Percentiles rank a stretch among this genome's conserved stretches.
Conservation (phyloP, 1,284 basidiomycete species). For the Inonotus hispidus region DNA sequence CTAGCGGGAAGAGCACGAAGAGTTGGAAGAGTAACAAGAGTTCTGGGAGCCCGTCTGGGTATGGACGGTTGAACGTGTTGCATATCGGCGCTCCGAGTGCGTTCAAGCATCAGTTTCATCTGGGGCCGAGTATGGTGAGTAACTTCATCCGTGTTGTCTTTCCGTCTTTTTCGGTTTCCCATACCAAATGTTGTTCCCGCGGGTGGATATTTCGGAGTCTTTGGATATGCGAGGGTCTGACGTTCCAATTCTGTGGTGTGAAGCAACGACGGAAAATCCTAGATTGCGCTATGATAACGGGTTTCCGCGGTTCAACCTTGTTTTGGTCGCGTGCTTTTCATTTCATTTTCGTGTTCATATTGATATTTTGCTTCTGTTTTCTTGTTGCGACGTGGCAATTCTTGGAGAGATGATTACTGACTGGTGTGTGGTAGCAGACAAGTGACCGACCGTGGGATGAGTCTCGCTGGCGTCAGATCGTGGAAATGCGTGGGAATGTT, state of each 20-base stretch:
- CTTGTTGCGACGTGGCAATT: background rate
- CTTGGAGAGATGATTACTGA: background rate
- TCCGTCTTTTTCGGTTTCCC: background rate
- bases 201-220: background rate
- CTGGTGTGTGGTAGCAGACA: background rate
- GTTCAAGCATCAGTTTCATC: conserved; percentile 18
- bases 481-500: conserved; percentile 5
- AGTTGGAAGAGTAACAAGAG: background rate
- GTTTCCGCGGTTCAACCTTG: background rate
- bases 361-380: background rate
- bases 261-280: background rate
- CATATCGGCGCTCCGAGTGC: conserved; percentile 14
- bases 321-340: background rate
- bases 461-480: conserved; percentile 8
- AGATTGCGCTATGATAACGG: background rate
- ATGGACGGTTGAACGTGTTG: background rate
- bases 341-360: background rate
- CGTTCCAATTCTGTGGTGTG: background rate
- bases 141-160: background rate
- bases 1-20: background rate
- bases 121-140: conserved; percentile 11
- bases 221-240: background rate
- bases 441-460: conserved; percentile 10
- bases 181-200: background rate
- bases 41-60: background rate